These are phyloP conservation scores for Plenodomus tracheiphilus DNA, from an alignment of 2,329 filamentous ascomycete genomes.

Conservation along the genomic window DNA sequence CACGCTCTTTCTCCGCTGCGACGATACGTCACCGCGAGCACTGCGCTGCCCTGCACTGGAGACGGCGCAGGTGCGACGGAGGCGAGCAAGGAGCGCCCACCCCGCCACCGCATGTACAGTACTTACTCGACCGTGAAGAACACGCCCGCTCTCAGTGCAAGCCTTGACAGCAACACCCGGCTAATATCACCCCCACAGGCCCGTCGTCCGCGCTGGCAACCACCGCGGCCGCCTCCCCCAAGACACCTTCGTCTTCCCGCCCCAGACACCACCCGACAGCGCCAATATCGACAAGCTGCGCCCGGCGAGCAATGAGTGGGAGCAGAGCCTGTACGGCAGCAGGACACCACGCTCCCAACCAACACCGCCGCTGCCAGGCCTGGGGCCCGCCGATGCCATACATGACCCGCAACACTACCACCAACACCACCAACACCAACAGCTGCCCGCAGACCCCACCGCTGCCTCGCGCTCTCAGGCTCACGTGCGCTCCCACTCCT, in stretches of 20 bases:
- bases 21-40: too few species aligned
- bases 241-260: slow-evolving; percentile 45
- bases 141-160: too few species aligned
- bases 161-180: too few species aligned
- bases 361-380: slow-evolving; percentile 22
- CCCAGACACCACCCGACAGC: slow-evolving; percentile 44
- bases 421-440: too few species aligned
- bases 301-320: slow-evolving; percentile 43
- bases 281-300: slow-evolving; percentile 35
- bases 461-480: slow-evolving; percentile 16
- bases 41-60: too few species aligned
- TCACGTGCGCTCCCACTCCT: slow-evolving; percentile 67
- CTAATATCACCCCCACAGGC: slow-evolving; percentile 32
- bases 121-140: too few species aligned
- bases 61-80: too few species aligned
- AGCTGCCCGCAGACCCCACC: slow-evolving; percentile 2
- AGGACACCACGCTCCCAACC: slow-evolving; percentile 34
- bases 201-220: slow-evolving; percentile 41
- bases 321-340: slow-evolving; percentile 41
- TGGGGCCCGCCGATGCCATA: slow-evolving; percentile 23
- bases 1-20: too few species aligned
- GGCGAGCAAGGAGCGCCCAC: too few species aligned
- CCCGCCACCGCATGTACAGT: too few species aligned
- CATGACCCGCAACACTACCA: too few species aligned
- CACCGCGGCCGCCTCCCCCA: slow-evolving; percentile 38